Conservation (phyloP, 352 stramenopile species). For the Aphanomyces astaci region DNA sequence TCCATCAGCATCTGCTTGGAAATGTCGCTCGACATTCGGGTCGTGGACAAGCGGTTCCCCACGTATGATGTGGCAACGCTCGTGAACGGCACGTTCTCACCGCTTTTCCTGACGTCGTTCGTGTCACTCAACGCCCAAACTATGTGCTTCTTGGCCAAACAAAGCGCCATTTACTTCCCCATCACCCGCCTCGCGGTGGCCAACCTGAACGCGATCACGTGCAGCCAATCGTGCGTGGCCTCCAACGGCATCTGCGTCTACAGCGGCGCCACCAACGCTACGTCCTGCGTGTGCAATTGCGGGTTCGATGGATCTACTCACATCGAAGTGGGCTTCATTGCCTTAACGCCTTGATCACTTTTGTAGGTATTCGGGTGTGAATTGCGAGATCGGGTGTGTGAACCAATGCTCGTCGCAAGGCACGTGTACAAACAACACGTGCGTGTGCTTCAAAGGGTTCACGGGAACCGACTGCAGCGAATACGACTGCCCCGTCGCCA, state of each 20-base stretch:
- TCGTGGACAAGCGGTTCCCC: background rate
- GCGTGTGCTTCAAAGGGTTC: constrained; percentile 1
- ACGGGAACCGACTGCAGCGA: constrained; percentile 20
- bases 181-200: background rate
- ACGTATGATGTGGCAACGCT: constrained; percentile 3
- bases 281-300: constrained; percentile 17
- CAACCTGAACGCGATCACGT: background rate
- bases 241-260: background rate
- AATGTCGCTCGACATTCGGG: constrained; percentile 5
- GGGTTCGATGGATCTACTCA: background rate
- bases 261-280: background rate
- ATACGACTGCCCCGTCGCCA: constrained; percentile 3
- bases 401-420: constrained; percentile 11
- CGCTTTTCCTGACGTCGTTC: constrained; percentile 8
- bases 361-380: background rate
- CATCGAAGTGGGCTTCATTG: too few relatives aligned
- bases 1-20: constrained; percentile 10
- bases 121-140: background rate
- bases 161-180: constrained; percentile 21
- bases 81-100: background rate
- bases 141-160: constrained; percentile 5
- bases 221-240: background rate
- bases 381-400: background rate
- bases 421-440: constrained; percentile 3
- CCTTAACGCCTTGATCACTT: too few relatives aligned